phyloP scores from a whole-genome alignment of 2,329 filamentous ascomycete genomes.

The Fusarium nisikadoi region DNA sequence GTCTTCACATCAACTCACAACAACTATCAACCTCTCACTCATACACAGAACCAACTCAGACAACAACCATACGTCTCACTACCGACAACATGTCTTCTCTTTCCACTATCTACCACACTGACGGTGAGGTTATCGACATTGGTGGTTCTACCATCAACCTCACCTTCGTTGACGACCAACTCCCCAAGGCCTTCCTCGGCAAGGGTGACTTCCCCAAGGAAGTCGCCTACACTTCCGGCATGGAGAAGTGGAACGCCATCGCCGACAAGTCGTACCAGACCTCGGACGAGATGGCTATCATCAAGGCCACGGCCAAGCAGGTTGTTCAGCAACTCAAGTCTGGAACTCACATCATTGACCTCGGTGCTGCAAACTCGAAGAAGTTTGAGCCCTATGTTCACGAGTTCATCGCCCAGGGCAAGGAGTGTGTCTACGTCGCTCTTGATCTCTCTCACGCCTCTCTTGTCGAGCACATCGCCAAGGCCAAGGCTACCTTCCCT shows the following conservation, averaged over 20 bases:
- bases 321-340: conserved; percentile 25
- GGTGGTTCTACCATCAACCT: conserved; percentile 26
- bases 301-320: conserved; percentile 24
- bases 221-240: conserved; percentile 36
- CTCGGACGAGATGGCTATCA: conserved; percentile 32
- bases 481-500: conserved; percentile 34
- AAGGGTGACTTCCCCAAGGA: conserved; percentile 43
- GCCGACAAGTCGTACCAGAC: conserved; percentile 39
- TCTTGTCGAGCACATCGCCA: conserved; percentile 23
- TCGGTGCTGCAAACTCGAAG: conserved; percentile 36
- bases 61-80: background rate
- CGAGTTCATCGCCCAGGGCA: conserved; percentile 32
- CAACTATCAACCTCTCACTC: too few relatives aligned
- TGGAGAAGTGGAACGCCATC: conserved; percentile 34
- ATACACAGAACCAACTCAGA: background rate
- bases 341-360: conserved; percentile 36
- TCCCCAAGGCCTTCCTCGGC: conserved; percentile 28
- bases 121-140: conserved; percentile 32
- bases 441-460: conserved; percentile 30
- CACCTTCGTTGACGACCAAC: conserved; percentile 23
- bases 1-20: background rate
- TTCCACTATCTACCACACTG: background rate
- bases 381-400: conserved; percentile 40
- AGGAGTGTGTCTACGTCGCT: conserved; percentile 36
- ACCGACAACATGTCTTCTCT: background rate